Conservation (phyloP, 352 stramenopile species). For the Elongisporangium senticosum region DNA sequence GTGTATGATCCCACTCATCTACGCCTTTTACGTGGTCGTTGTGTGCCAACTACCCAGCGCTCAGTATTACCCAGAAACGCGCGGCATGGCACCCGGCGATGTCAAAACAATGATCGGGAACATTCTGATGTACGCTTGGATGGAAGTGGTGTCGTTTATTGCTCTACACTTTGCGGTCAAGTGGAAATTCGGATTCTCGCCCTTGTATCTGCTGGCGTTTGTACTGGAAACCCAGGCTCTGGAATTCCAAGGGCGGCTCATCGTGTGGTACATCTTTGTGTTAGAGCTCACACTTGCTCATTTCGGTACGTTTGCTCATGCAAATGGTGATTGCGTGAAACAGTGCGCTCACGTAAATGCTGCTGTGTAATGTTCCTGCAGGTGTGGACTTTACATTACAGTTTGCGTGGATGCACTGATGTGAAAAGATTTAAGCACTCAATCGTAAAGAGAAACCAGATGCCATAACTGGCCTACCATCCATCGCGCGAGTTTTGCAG, state of each 20-base stretch:
- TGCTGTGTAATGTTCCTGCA: no score
- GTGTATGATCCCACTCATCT: slow-evolving; percentile 16
- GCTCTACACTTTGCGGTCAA: slow-evolving; percentile 12
- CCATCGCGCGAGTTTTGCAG: no score
- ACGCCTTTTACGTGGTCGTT: slow-evolving; percentile 10
- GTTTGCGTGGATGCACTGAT: no score
- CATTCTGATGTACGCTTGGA: slow-evolving; percentile 8
- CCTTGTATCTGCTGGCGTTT: slow-evolving; percentile 15
- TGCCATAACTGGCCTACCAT: no score
- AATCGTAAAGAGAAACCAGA: no score
- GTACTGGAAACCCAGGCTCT: slow-evolving; percentile 18
- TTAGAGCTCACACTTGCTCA: slow-evolving; percentile 14
- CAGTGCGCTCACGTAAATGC: no score
- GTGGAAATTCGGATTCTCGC: slow-evolving; percentile 13
- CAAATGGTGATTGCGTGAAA: no score
- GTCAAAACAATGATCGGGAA: background rate
- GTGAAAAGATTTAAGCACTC: no score
- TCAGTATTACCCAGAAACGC: slow-evolving; percentile 17
- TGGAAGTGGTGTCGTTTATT: slow-evolving; percentile 11
- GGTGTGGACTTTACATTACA: slow-evolving; percentile 13
- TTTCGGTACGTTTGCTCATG: slow-evolving; percentile 8
- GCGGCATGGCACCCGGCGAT: background rate
- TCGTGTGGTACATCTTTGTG: slow-evolving; percentile 20
- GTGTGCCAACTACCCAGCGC: slow-evolving; percentile 8
- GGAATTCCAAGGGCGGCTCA: slow-evolving; percentile 11